A percentile compares a stretch with the other conserved stretches of the same genome.
Conservation (phyloP, 345 rosid species). For the Kandelia obovata region DNA sequence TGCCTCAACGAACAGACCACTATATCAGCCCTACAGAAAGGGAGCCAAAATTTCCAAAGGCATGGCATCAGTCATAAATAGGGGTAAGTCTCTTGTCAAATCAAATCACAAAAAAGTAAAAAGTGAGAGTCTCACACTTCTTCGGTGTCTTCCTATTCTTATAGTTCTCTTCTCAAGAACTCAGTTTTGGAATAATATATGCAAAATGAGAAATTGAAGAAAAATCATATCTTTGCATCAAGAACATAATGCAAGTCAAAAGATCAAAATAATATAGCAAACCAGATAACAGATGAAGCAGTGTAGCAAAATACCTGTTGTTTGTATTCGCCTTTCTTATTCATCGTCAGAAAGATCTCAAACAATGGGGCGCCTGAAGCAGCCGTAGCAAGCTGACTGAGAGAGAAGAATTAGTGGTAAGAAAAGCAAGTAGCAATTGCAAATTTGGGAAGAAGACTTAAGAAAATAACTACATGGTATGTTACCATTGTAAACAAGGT, state of each 20-base stretch:
- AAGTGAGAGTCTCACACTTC: no score
- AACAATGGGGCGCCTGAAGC: constrained; percentile 70
- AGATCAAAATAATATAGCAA: constrained; percentile 5
- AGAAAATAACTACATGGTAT: neutral
- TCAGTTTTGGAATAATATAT: no score
- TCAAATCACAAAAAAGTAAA: no score
- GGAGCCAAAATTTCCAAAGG: no score
- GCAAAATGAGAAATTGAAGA: no score
- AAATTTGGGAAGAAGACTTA: constrained; percentile 12
- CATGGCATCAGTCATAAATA: no score
- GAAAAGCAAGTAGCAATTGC: neutral
- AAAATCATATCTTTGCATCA: neutral
- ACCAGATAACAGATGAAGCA: constrained; percentile 2
- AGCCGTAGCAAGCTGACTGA: constrained; percentile 79
- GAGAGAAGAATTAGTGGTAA: constrained; percentile 18
- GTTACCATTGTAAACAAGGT: no score
- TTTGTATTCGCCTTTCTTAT: constrained; percentile 68
- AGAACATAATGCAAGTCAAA: neutral
- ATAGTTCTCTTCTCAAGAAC: no score
- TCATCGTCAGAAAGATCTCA: constrained; percentile 69
- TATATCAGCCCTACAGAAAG: no score
- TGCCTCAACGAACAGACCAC: no score
- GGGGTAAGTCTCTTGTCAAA: no score
- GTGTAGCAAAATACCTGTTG: constrained; percentile 57
- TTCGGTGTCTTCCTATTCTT: no score